Conservation (phyloP, 306 rosid species). For the Dalbergia cochinchinensis region DNA sequence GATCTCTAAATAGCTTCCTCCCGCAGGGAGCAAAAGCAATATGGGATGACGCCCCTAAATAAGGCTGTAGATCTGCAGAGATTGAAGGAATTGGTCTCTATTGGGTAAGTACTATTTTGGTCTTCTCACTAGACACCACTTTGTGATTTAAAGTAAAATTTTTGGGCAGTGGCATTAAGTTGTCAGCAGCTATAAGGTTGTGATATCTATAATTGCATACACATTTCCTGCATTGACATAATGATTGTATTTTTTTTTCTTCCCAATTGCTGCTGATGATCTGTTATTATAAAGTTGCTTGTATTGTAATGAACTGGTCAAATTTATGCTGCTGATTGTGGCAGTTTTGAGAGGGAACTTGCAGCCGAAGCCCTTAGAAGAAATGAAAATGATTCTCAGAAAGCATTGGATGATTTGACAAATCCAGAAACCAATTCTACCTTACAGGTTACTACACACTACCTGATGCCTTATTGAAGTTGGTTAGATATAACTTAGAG, state of each 20-base stretch:
- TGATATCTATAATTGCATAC: neutral
- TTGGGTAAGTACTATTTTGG: slow-evolving; percentile 60
- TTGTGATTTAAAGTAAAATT: slow-evolving; percentile 4
- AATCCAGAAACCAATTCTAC: slow-evolving; percentile 67
- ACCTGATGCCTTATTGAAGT: neutral
- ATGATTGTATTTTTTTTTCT: neutral
- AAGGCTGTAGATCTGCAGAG: slow-evolving; percentile 84
- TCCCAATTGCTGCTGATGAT: neutral
- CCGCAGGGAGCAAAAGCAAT: slow-evolving; percentile 82
- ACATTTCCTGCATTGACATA: neutral
- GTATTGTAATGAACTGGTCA: neutral
- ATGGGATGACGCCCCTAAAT: slow-evolving; percentile 76
- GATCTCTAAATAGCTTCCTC: slow-evolving; percentile 33
- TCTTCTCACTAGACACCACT: neutral
- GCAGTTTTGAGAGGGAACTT: slow-evolving; percentile 70
- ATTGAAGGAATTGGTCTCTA: slow-evolving; percentile 70
- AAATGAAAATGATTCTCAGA: slow-evolving; percentile 70
- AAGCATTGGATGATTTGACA: slow-evolving; percentile 76
- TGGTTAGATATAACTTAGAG: neutral
- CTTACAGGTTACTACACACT: slow-evolving; percentile 58
- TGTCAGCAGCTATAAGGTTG: neutral
- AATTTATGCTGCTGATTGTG: slow-evolving; percentile 20
- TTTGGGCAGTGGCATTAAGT: slow-evolving; percentile 2
- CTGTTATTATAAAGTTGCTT: neutral
- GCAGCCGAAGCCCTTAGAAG: slow-evolving; percentile 83